phyloP scores from a whole-genome alignment of 352 stramenopile species.

The Pythium biforme region DNA sequence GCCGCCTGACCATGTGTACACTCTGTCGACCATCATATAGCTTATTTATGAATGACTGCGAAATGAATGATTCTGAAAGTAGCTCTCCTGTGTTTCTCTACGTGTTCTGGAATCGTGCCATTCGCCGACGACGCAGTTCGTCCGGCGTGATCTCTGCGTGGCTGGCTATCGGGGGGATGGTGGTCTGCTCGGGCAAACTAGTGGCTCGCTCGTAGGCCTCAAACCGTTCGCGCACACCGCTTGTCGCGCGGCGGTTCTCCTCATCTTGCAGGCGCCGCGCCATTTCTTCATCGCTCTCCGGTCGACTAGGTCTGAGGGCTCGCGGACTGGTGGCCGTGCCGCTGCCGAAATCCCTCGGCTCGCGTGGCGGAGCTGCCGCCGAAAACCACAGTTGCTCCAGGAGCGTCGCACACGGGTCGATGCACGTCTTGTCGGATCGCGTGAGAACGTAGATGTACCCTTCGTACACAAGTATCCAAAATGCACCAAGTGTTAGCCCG shows the following conservation, averaged over 20 bases:
- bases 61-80: background rate
- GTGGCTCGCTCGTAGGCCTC: slow-evolving; percentile 7
- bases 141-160: slow-evolving; percentile 21
- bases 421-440: slow-evolving; percentile 12
- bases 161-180: background rate
- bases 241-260: slow-evolving; percentile 16
- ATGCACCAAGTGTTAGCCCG: too few species aligned
- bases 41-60: slow-evolving; percentile 3
- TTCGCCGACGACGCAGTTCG: slow-evolving; percentile 31
- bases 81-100: background rate
- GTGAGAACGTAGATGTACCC: slow-evolving; percentile 25
- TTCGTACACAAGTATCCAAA: background rate
- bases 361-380: background rate
- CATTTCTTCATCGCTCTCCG: slow-evolving; percentile 24
- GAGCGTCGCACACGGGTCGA: slow-evolving; percentile 7
- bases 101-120: slow-evolving; percentile 28
- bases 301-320: background rate
- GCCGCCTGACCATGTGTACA: background rate
- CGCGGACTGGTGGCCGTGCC: background rate
- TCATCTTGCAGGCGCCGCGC: slow-evolving; percentile 32
- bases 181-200: background rate
- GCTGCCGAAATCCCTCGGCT: slow-evolving; percentile 1
- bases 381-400: background rate
- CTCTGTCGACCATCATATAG: background rate
- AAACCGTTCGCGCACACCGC: slow-evolving; percentile 11